phyloP scores from a whole-genome alignment of 1,284 basidiomycete genomes.

The Austroboletus novae-zelandiae region DNA sequence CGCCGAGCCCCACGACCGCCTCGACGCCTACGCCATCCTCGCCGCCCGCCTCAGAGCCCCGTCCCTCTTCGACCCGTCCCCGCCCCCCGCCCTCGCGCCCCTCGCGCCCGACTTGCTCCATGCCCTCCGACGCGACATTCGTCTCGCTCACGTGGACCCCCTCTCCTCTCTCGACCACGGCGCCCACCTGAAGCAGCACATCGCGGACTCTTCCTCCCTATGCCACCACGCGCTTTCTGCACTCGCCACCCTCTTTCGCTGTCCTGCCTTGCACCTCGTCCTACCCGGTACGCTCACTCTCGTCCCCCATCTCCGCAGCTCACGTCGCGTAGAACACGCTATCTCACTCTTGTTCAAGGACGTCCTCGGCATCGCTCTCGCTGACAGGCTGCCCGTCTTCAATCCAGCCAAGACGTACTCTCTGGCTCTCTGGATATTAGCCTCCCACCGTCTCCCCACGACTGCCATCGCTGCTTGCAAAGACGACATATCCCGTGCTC shows the following conservation, averaged over 20 bases:
- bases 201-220: constrained; percentile 41
- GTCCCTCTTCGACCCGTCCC: constrained; percentile 15
- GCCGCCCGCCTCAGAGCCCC: constrained; percentile 39
- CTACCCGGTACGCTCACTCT: constrained; percentile 51
- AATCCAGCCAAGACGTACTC: constrained; percentile 45
- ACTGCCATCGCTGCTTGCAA: constrained; percentile 33
- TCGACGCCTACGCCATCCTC: constrained; percentile 56
- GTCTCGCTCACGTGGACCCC: constrained; percentile 41
- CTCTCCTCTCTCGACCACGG: constrained; percentile 22
- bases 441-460: constrained; percentile 44
- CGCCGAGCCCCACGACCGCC: constrained; percentile 45
- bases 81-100: constrained; percentile 33
- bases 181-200: constrained; percentile 39
- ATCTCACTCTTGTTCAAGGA: constrained; percentile 42
- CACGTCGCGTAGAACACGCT: constrained; percentile 24
- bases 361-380: constrained; percentile 34
- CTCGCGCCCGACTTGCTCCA: constrained; percentile 33
- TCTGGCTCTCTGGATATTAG: constrained; percentile 48
- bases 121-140: constrained; percentile 49
- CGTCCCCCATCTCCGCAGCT: background rate
- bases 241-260: constrained; percentile 46
- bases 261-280: constrained; percentile 40
- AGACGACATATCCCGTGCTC: constrained; percentile 28
- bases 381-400: constrained; percentile 37
- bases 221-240: constrained; percentile 52